A percentile compares a stretch with the other conserved stretches of the same genome.
Evolutionary conservation across 495 filamentous ascomycete genomes (phyloP).

Genomic region (Podospora comata): DNA sequence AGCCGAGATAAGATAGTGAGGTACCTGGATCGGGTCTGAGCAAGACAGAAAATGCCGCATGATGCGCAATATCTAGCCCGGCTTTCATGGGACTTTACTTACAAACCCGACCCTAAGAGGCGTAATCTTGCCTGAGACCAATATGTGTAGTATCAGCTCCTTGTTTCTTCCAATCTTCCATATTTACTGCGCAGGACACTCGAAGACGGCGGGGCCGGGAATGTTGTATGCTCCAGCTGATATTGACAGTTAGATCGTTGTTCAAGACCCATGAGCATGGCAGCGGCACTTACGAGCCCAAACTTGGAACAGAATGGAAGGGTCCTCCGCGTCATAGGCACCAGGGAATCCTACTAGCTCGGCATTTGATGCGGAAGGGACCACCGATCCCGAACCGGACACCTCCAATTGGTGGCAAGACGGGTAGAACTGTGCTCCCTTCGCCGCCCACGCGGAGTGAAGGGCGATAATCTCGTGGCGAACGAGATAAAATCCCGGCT

Average conservation of each 20-base stretch:
- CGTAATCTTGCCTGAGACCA: no score
- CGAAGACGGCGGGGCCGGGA: constrained; percentile 52
- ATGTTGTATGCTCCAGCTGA: constrained; percentile 48
- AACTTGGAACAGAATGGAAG: constrained; percentile 57
- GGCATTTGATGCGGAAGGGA: constrained; percentile 26
- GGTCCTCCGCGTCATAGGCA: constrained; percentile 51
- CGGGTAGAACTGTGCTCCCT: constrained; percentile 68
- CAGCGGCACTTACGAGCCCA: constrained; percentile 38
- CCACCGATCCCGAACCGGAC: constrained; percentile 53
- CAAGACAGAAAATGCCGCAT: no score
- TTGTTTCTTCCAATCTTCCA: neutral
- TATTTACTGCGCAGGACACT: constrained; percentile 12
- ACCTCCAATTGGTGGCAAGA: constrained; percentile 66
- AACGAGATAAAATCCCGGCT: constrained; percentile 62
- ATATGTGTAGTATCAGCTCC: neutral
- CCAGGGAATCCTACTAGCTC: constrained; percentile 45
- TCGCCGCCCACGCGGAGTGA: constrained; percentile 50
- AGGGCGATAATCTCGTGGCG: constrained; percentile 70
- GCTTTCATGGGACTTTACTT: no score
- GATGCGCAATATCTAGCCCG: no score
- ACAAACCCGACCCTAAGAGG: no score
- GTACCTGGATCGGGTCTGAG: no score
- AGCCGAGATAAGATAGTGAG: no score
- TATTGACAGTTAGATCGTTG: neutral
- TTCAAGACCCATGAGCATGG: neutral